Evolutionary conservation across 1,284 basidiomycete genomes (phyloP).

Genomic region (Puccinia triticina): DNA sequence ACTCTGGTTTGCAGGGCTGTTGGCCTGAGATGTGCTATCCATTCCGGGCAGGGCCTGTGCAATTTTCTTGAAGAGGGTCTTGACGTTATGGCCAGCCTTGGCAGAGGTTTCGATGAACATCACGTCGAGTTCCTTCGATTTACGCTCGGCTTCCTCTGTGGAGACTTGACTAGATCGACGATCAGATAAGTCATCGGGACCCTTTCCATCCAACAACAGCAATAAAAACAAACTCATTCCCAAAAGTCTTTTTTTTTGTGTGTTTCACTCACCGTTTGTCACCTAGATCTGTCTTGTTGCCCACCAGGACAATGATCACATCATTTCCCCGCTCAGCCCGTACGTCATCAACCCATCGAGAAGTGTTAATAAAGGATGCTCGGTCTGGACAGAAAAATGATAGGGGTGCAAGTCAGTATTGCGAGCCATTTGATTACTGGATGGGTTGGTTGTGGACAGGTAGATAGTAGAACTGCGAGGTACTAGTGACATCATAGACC

Average conservation of each 20-base stretch:
- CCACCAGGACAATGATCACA: conserved; percentile 97
- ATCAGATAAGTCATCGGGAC: conserved; percentile 30
- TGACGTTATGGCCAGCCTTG: conserved; percentile 99
- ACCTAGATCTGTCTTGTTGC: conserved; percentile 97
- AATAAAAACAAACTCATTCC: not conserved
- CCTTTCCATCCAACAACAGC: not conserved
- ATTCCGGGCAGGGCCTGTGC: conserved; percentile 96
- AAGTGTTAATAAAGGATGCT: conserved; percentile 92
- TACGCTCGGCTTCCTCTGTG: conserved; percentile 90
- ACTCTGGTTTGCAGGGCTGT: conserved; percentile 64
- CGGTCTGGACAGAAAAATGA: conserved; percentile 68
- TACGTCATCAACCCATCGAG: conserved; percentile 99
- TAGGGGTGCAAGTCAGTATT: conserved; percentile 1
- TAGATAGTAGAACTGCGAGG: conserved; percentile 59
- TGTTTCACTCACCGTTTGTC: conserved; percentile 73
- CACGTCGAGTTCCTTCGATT: conserved; percentile 87
- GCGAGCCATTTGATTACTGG: not conserved
- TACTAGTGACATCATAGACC: conserved; percentile 98
- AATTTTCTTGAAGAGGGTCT: conserved; percentile 98
- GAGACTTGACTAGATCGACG: conserved; percentile 81
- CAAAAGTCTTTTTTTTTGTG: conserved; percentile 46
- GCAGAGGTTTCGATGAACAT: conserved; percentile 99
- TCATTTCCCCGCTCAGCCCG: conserved; percentile 95
- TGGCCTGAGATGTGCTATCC: conserved; percentile 72
- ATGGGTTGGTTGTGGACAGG: not conserved